phyloP scores from a whole-genome alignment of 129 eudicot species.

The Chrysanthemum makinoi region DNA sequence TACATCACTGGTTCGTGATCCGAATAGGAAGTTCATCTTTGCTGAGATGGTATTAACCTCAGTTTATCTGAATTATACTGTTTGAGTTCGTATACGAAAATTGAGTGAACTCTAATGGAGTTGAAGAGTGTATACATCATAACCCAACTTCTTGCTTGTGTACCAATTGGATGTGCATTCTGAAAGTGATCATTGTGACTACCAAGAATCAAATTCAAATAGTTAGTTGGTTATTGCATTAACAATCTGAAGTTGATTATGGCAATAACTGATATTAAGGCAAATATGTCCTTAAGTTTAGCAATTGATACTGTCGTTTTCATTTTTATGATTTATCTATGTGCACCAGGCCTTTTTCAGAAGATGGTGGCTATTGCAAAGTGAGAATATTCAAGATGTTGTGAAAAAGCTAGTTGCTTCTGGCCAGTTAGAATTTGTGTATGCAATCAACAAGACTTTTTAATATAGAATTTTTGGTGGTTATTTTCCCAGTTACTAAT shows the following conservation, averaged over 20 bases:
- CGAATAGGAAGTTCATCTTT: conserved; percentile 81
- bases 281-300: too few species aligned
- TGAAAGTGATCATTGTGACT: neutral
- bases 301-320: neutral
- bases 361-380: conserved; percentile 90
- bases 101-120: neutral
- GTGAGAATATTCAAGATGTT: conserved; percentile 38
- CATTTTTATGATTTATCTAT: neutral
- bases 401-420: conserved; percentile 65
- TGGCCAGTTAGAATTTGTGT: conserved; percentile 92
- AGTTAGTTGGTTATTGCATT: neutral
- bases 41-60: conserved; percentile 75
- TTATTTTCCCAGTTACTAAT: conserved; percentile 8
- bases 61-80: neutral
- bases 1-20: conserved; percentile 64
- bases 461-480: neutral
- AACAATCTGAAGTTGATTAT: too few species aligned
- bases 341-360: conserved; percentile 69
- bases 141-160: neutral
- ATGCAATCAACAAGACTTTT: conserved; percentile 24
- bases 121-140: neutral
- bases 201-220: too few species aligned
- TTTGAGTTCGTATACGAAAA: neutral
- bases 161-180: neutral
- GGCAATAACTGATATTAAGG: too few species aligned